Conservation (phyloP, 2,329 filamentous ascomycete species). For the Triangularia verruculosa region DNA sequence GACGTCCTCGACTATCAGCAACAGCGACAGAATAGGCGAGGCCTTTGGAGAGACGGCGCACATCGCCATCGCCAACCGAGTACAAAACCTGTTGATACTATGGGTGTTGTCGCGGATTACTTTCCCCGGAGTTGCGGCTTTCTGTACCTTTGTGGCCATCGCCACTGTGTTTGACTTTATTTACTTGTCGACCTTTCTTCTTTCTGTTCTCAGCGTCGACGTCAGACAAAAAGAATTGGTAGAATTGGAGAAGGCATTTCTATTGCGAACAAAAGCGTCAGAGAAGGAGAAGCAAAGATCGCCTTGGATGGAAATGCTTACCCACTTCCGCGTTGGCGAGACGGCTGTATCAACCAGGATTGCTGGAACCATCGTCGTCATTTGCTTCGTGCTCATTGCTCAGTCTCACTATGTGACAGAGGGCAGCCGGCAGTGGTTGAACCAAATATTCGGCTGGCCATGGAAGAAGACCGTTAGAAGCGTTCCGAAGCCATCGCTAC, state of each 20-base stretch:
- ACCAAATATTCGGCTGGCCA: slow-evolving; percentile 34
- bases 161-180: slow-evolving; percentile 75
- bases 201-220: slow-evolving; percentile 75
- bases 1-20: slow-evolving; percentile 66
- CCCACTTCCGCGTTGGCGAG: slow-evolving; percentile 50
- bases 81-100: slow-evolving; percentile 67
- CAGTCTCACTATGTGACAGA: slow-evolving; percentile 76
- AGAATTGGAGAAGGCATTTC: slow-evolving; percentile 60
- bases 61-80: slow-evolving; percentile 63
- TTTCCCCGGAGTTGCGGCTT: slow-evolving; percentile 67
- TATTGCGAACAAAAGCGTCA: slow-evolving; percentile 36
- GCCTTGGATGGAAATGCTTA: slow-evolving; percentile 60
- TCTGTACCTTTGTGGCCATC: slow-evolving; percentile 73
- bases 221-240: slow-evolving; percentile 72
- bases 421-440: slow-evolving; percentile 42
- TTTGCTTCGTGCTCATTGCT: slow-evolving; percentile 68
- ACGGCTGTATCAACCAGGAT: slow-evolving; percentile 69
- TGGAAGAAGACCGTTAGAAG: slow-evolving; percentile 28
- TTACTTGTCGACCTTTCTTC: slow-evolving; percentile 75
- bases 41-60: slow-evolving; percentile 72
- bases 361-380: slow-evolving; percentile 69
- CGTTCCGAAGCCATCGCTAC: slow-evolving; percentile 38
- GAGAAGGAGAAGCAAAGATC: slow-evolving; percentile 30
- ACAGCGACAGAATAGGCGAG: slow-evolving; percentile 66
- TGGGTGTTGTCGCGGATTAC: slow-evolving; percentile 64